Evolutionary conservation across 2,329 filamentous ascomycete species (phyloP), one percentile per base, ranked within the genome.

Genomic region (Metarhizium brunneum): DNA sequence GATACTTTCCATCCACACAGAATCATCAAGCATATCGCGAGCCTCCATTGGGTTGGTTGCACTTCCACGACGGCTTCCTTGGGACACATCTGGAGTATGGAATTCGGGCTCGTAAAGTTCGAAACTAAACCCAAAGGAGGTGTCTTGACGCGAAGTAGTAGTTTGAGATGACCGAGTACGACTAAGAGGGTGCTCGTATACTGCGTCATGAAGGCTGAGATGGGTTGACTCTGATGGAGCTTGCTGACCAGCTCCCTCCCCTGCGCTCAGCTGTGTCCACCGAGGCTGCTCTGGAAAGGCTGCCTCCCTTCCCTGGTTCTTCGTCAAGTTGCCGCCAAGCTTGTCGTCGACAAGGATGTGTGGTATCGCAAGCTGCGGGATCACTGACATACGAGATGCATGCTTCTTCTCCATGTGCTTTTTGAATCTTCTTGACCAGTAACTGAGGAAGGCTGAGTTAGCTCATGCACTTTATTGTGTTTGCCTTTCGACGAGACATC

Each of bases 1-100:
- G 61, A 96, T 91, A 75, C 89, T 95, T 72, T 95, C 90, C 53
- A 92, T 89, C 92, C 92, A 97, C 16, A 88, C 86, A 18, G 90
- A 94, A 65, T 92, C 88, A 65, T 94, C 90, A 54, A 97, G 79
- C 66, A 94, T 88, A 62, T 91, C 85, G 69, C 92, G 83, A 62
- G 95, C 88, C 64, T 91, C 87, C 50, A 85, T 82, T 52, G 86
- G 85, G 65, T 84, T 90, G 56, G 92, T 85, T 5, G 79, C 77
- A 69, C 87, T 91, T 54, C 81, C 83, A 29, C 84, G 81, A 47
- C 86, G 75, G 62, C 82, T 82, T 66, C 78, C 81, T 14, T 68
- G 64, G 38, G 66, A 67, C 20, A 61, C 60, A 1, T 61, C 57
- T 50, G 61, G 58, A 45, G 60, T 62, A 18, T 65, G 67, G 43